These are phyloP conservation scores for Blumeriella jaapii DNA, from an alignment of 2,329 filamentous ascomycete species.

Conservation along the genomic window DNA sequence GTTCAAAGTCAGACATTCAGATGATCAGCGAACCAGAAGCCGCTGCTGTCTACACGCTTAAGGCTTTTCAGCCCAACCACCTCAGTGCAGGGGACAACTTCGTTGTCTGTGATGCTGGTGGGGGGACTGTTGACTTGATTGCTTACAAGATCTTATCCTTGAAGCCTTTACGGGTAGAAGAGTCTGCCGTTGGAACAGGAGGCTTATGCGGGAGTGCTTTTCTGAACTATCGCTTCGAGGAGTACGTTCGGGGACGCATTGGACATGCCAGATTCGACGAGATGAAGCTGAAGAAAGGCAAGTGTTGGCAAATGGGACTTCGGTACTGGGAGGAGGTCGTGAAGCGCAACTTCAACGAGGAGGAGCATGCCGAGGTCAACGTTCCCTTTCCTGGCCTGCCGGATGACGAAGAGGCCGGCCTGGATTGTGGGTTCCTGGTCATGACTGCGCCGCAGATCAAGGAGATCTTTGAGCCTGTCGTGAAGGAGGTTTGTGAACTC, in stretches of 20 bases:
- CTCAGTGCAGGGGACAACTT: conserved; percentile 54
- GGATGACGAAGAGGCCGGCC: conserved; percentile 62
- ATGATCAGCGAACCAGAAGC: conserved; percentile 76
- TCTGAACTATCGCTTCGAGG: conserved; percentile 70
- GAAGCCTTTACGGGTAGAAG: conserved; percentile 60
- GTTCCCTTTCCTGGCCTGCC: conserved; percentile 68
- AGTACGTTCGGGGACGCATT: conserved; percentile 58
- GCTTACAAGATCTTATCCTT: conserved; percentile 71
- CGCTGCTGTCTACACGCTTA: conserved; percentile 68
- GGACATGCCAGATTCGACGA: conserved; percentile 56
- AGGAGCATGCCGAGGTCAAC: conserved; percentile 66
- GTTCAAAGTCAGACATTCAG: conserved; percentile 55
- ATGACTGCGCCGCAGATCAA: conserved; percentile 60
- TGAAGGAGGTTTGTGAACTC: conserved; percentile 57
- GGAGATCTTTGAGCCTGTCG: conserved; percentile 63
- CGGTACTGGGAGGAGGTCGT: conserved; percentile 78
- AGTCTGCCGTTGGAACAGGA: conserved; percentile 69
- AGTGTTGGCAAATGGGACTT: conserved; percentile 70
- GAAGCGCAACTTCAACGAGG: conserved; percentile 72
- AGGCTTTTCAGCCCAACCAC: conserved; percentile 67
- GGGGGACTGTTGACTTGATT: conserved; percentile 61
- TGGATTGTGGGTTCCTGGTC: conserved; percentile 67
- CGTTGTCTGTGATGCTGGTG: conserved; percentile 44
- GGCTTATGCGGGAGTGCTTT: conserved; percentile 70
- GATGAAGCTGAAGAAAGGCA: conserved; percentile 68